Base-by-base conservation (phyloP, 2,329 filamentous ascomycete species). In the Aspergillus ustus region DNA sequence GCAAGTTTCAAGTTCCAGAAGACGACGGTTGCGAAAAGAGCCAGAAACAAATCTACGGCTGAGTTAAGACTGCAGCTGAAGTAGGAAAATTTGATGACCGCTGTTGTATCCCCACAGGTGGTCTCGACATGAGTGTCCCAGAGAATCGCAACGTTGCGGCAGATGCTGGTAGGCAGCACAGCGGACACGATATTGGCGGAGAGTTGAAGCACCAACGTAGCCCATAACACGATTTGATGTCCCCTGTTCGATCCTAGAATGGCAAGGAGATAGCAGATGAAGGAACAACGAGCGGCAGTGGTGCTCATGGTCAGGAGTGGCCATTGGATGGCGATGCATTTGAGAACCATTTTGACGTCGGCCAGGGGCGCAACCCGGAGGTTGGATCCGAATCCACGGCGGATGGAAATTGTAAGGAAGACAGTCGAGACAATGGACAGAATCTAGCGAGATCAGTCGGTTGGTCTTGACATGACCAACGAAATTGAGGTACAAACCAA, bases 1-100 rank as follows among this genome's bases (percentile, higher is more conserved):
- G 67, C 67, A 48, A 77, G 37, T 13, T 76, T 73, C 31, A 77
- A 60, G 43, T 67, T 72, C 75, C 75, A 76, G 49, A 75, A 72
- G 1, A 72, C 56, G 8, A 67, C 31, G 1, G 70, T 70, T 0
- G 71, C 70, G 40, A 73, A 71, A 7, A 72, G 52, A 7, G 71
- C 70, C 29, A 72, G 22, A 6, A 43, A 40, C 34, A 40, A 40
- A 15, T 40, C 34, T 5, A 40, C 34, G 4, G 34, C 34, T 2
- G 34, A 40, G 34, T 40, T 40, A 5, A 40, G 34, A 40, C 34
- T 40, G 13, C 34, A 11, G 11, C 11, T 40, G 11, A 40, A 40
- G 9, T 40, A 40, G 2, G 34, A 40, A 15, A 40, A 40, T 15
- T 40, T 40, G 9, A 40, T 40, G 9, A 40, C 34, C 3, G 34